Percentiles rank a stretch among this genome's conserved stretches.
Conservation (phyloP, 2,329 filamentous ascomycete genomes). For the Dactylonectria macrodidyma region DNA sequence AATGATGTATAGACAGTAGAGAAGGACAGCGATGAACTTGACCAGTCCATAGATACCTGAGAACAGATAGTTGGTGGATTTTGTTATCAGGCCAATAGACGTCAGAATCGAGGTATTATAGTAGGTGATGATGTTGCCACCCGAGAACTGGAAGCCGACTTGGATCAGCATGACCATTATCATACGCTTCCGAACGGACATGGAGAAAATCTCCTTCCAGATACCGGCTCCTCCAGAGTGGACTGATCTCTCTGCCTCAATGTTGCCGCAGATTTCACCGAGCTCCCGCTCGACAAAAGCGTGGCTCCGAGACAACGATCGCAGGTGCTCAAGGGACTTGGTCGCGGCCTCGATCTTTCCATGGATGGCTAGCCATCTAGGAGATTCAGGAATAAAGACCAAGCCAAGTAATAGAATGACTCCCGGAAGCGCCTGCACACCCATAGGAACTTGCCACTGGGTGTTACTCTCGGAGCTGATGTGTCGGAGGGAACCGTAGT, state of each 20-base stretch:
- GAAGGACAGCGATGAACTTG: conserved; percentile 22
- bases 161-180: conserved; percentile 28
- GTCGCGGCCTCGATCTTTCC: conserved; percentile 5
- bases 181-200: conserved; percentile 24
- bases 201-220: conserved; percentile 17
- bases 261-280: neutral
- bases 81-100: conserved; percentile 20
- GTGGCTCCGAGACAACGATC: neutral
- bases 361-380: conserved; percentile 11
- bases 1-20: conserved; percentile 23
- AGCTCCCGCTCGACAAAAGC: neutral
- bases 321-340: conserved; percentile 3
- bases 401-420: conserved; percentile 3
- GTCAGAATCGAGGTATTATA: conserved; percentile 26
- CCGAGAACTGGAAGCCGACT: conserved; percentile 24
- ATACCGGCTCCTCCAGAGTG: neutral
- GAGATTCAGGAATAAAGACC: conserved; percentile 8
- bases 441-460: conserved; percentile 19
- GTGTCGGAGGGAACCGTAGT: conserved; percentile 22
- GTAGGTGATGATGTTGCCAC: conserved; percentile 27
- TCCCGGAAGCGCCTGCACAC: conserved; percentile 15
- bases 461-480: conserved; percentile 12
- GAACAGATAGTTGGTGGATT: conserved; percentile 26
- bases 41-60: conserved; percentile 26
- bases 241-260: neutral